Percentiles rank a stretch among this genome's conserved stretches.
Conservation (phyloP, 1,284 basidiomycete genomes). For the Waitea zeae region DNA sequence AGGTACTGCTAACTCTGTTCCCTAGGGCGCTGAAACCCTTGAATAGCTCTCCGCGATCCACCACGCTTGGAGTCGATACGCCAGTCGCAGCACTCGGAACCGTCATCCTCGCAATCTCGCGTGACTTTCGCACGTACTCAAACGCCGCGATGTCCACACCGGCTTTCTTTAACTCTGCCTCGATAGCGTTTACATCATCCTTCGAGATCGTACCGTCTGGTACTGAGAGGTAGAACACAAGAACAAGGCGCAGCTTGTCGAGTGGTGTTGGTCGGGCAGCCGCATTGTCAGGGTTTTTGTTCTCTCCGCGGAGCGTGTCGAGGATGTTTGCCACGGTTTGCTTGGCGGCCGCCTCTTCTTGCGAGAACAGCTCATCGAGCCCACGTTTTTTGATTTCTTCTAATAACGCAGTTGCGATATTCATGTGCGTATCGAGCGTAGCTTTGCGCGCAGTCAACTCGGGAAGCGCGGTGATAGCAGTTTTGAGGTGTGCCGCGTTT, state of each 20-base stretch:
- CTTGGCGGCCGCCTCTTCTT: constrained; percentile 81
- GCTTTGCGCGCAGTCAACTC: constrained; percentile 94
- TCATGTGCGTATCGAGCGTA: constrained; percentile 97
- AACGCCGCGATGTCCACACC: constrained; percentile 77
- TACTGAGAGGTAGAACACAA: constrained; percentile 87
- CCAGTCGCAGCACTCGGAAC: constrained; percentile 31
- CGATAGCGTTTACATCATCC: constrained; percentile 79
- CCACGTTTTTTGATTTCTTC: constrained; percentile 94
- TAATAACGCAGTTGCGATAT: constrained; percentile 91
- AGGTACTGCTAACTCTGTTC: constrained; percentile 47
- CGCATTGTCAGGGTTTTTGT: too few species aligned
- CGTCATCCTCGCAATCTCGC: constrained; percentile 77
- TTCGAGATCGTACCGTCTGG: constrained; percentile 67
- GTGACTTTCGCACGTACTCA: constrained; percentile 82
- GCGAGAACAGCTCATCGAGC: constrained; percentile 92
- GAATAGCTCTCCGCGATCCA: constrained; percentile 64
- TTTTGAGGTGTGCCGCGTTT: constrained; percentile 91
- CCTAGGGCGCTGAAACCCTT: constrained; percentile 87
- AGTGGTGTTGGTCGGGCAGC: constrained; percentile 51
- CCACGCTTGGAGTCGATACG: constrained; percentile 58
- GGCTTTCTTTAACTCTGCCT: constrained; percentile 67
- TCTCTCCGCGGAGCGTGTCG: constrained; percentile 61
- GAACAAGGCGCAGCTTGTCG: constrained; percentile 87
- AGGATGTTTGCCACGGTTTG: constrained; percentile 75
- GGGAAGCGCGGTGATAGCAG: constrained; percentile 95